phyloP scores from a whole-genome alignment of 441 rosid species.

The Syzygium syzygioides region DNA sequence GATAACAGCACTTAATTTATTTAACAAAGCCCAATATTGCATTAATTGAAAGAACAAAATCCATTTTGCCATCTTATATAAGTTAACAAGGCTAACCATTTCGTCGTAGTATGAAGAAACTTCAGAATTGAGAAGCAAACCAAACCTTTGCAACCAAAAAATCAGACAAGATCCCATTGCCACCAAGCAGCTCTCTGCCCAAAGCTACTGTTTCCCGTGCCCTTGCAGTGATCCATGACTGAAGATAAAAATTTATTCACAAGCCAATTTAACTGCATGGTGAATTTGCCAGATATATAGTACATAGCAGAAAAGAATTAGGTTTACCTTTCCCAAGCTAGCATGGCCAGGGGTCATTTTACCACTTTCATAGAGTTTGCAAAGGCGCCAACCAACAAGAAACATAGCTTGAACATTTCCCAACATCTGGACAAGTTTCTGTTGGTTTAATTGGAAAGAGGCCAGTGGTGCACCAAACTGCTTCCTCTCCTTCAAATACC shows the following conservation, averaged over 20 bases:
- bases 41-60: not conserved
- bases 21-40: not conserved
- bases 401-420: constrained; percentile 91
- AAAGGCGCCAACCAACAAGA: constrained; percentile 93
- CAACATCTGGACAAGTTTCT: constrained; percentile 82
- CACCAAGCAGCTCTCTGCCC: constrained; percentile 91
- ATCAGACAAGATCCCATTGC: constrained; percentile 84
- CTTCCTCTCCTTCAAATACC: constrained; percentile 87
- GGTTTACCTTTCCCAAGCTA: constrained; percentile 89
- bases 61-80: not conserved
- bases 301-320: not conserved
- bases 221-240: constrained; percentile 75
- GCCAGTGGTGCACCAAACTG: constrained; percentile 98
- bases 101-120: not conserved
- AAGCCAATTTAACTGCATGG: not conserved
- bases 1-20: not conserved
- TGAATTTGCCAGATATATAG: not conserved
- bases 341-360: constrained; percentile 92
- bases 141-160: constrained; percentile 92
- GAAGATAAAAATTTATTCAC: constrained; percentile 1
- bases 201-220: constrained; percentile 80
- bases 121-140: not conserved
- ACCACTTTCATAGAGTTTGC: constrained; percentile 80
- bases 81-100: not conserved
- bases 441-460: constrained; percentile 88